Evolutionary conservation across 2,329 filamentous ascomycete genomes (phyloP).

Genomic region (Aspergillus sp.): DNA sequence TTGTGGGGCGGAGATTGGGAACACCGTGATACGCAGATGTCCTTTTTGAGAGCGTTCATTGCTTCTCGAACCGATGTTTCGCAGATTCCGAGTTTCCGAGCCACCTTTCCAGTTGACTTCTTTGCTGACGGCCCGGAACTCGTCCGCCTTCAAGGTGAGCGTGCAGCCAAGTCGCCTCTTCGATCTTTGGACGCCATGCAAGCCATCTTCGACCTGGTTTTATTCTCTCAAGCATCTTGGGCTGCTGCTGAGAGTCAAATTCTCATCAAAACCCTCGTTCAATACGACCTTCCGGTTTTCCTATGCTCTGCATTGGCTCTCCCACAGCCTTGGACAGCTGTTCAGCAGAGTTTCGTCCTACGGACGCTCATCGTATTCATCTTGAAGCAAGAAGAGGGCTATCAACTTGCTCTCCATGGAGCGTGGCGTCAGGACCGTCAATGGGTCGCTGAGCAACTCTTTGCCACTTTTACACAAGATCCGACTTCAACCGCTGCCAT

Average conservation of each 20-base stretch:
- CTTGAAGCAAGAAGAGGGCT: slow-evolving; percentile 66
- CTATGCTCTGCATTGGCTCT: slow-evolving; percentile 44
- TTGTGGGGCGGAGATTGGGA: slow-evolving; percentile 89
- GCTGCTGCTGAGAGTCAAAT: slow-evolving; percentile 49
- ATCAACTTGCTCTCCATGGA: slow-evolving; percentile 83
- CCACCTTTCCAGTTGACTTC: slow-evolving; percentile 63
- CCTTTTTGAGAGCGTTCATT: slow-evolving; percentile 85
- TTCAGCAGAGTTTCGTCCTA: slow-evolving; percentile 44
- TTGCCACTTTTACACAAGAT: slow-evolving; percentile 66
- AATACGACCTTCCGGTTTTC: slow-evolving; percentile 45
- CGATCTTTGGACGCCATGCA: slow-evolving; percentile 79
- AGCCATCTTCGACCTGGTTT: slow-evolving; percentile 57
- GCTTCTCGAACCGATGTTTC: slow-evolving; percentile 73
- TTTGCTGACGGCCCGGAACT: slow-evolving; percentile 56
- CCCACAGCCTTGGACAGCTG: slow-evolving; percentile 43
- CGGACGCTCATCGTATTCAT: slow-evolving; percentile 71
- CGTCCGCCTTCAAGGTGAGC: slow-evolving; percentile 54
- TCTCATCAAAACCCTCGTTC: slow-evolving; percentile 56
- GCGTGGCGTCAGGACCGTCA: slow-evolving; percentile 84
- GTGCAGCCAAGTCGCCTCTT: slow-evolving; percentile 74
- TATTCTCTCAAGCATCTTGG: slow-evolving; percentile 53
- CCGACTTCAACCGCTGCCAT: slow-evolving; percentile 62
- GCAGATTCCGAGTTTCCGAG: slow-evolving; percentile 72
- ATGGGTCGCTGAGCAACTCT: slow-evolving; percentile 76
- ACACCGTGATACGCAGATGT: slow-evolving; percentile 78